Percentiles rank a stretch among this genome's conserved stretches.
Conservation (phyloP, 2,329 filamentous ascomycete species). For the Curvularia verruculosa region DNA sequence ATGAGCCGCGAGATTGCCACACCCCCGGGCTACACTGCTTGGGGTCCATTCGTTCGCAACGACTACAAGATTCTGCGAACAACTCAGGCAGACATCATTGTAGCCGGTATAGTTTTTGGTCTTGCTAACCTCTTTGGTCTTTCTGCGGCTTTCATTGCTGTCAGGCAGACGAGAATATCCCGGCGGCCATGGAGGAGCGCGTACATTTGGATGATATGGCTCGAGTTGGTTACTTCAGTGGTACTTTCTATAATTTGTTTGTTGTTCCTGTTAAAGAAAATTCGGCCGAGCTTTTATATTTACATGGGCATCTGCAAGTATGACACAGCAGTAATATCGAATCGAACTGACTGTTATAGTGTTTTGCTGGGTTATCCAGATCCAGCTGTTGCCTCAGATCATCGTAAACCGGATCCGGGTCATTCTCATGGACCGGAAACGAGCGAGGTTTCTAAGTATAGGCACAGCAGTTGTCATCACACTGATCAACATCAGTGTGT, state of each 20-base stretch:
- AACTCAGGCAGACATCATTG: conserved; percentile 24
- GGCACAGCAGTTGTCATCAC: conserved; percentile 24
- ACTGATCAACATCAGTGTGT: conserved; percentile 41
- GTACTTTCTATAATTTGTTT: conserved; percentile 50
- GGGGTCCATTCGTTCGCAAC: conserved; percentile 35
- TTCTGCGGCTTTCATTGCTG: conserved; percentile 40
- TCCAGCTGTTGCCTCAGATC: conserved; percentile 40
- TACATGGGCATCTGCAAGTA: conserved; percentile 37
- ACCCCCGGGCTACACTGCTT: conserved; percentile 28
- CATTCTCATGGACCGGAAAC: conserved; percentile 26
- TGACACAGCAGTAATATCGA: background rate
- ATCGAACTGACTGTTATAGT: conserved; percentile 20
- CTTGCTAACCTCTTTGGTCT: conserved; percentile 29
- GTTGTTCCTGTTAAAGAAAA: conserved; percentile 37
- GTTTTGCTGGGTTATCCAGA: conserved; percentile 35
- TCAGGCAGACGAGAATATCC: conserved; percentile 30
- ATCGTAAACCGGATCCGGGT: conserved; percentile 39
- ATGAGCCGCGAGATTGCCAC: conserved; percentile 23
- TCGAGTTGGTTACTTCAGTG: conserved; percentile 53
- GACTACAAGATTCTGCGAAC: conserved; percentile 26
- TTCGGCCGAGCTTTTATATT: conserved; percentile 44
- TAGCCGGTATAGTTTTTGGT: conserved; percentile 28
- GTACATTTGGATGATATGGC: conserved; percentile 58
- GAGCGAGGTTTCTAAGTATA: conserved; percentile 23
- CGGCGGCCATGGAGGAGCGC: conserved; percentile 36